Base-by-base conservation (phyloP, 306 rosid species). In the Quercus aquifolioides region DNA sequence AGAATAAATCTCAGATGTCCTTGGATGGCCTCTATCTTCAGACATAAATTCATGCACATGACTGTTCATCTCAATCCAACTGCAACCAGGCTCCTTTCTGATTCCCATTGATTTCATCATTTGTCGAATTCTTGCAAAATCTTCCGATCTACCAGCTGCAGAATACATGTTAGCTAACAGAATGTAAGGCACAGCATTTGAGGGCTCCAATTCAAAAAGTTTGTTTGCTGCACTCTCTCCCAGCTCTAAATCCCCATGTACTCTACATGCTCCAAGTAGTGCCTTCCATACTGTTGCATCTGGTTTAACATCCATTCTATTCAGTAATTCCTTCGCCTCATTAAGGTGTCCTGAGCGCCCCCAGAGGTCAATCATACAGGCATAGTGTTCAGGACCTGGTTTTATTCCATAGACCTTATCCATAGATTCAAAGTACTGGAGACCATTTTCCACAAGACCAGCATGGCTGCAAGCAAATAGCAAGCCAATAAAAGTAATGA, bases 401-500 rank as follows among this genome's bases (percentile, higher is more conserved):
- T 90, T 85, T 77, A 94, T 91, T 78, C 97, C 93, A 63, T 89
- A 90, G 78, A 86, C 81, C 58, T 85, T 75, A 4, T 76, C 75
- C 98, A 94, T 94, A 26, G 88, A 92, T 65, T 86, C 88, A 55
- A 94, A 94, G 74, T 84, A 89, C 58, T 46, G 33, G 26, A 76
- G 85, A 1, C 93, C 98, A 52, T 86, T 86, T 20, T 88, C 87
- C 78, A 88, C 87, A 55, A 91, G 93, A 80, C 98, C 97, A 69
- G 94, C 92, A 82, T 92, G 98, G 89, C 98, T 94, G 60, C 96
- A 94, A 80, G 97, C 98, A 89, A 94, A 94, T 77, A 94, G 74
- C 68, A 94, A 86, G 65, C 98, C 98, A 57, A 92, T 89, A 70
- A 94, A 94, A 21, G 97, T 92, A 76, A 94, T 87, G 82, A 87